Evolutionary conservation across 1,139 yeast species (phyloP).

Genomic region (Debaryomyces psychrophilus): DNA sequence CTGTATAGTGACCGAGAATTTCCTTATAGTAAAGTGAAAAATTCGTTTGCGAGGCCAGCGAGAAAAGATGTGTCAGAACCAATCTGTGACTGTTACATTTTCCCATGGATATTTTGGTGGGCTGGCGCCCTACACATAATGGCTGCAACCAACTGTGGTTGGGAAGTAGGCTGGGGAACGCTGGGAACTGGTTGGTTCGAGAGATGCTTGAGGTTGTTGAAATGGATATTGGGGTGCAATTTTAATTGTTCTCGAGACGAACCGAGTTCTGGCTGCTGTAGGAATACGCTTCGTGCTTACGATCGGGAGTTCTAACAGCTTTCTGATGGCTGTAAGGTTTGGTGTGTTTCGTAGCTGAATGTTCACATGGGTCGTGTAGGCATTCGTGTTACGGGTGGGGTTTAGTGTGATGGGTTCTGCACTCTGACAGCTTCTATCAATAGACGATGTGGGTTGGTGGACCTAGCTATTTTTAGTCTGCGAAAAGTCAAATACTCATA

Average conservation of each 20-base stretch:
- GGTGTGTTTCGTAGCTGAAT: too few relatives aligned
- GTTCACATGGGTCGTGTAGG: too few relatives aligned
- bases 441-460: not conserved
- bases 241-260: too few relatives aligned
- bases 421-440: not conserved
- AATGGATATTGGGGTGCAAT: not conserved
- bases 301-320: too few relatives aligned
- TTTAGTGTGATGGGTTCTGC: not conserved
- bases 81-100: not conserved
- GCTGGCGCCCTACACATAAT: not conserved
- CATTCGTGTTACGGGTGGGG: too few relatives aligned
- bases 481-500: slow-evolving; percentile 1
- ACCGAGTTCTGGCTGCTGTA: too few relatives aligned
- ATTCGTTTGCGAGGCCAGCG: not conserved
- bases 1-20: not conserved
- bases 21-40: slow-evolving; percentile 6
- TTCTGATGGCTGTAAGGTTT: not conserved
- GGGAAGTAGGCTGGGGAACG: too few relatives aligned
- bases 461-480: not conserved
- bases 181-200: too few relatives aligned
- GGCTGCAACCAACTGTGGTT: not conserved
- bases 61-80: not conserved
- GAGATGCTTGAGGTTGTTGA: not conserved
- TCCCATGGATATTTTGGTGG: too few relatives aligned
- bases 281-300: too few relatives aligned